A percentile compares a stretch with the other conserved stretches of the same genome.
Conservation (phyloP, 129 eudicot genomes). For the Helichrysum umbraculigerum region DNA sequence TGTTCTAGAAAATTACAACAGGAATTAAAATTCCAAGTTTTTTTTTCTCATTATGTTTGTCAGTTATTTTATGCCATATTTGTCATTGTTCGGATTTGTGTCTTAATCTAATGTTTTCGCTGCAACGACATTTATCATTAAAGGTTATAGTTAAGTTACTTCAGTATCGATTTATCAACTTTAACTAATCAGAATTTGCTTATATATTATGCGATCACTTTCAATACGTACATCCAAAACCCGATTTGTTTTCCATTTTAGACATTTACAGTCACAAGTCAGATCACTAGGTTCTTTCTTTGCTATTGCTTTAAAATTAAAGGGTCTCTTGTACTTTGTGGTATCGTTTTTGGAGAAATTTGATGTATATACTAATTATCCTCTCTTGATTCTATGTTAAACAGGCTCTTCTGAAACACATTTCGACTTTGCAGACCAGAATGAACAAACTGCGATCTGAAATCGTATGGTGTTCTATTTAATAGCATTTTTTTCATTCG, state of each 20-base stretch:
- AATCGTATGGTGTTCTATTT: conserved; percentile 53
- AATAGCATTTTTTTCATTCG: not conserved
- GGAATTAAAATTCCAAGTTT: not conserved
- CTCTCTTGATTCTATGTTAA: conserved; percentile 21
- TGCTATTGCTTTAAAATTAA: not conserved
- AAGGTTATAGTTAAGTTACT: too few species aligned
- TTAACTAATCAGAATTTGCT: not conserved
- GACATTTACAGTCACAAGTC: not conserved
- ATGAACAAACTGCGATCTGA: conserved; percentile 69
- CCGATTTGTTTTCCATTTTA: not conserved
- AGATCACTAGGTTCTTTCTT: not conserved
- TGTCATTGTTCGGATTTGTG: too few species aligned
- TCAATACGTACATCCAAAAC: not conserved
- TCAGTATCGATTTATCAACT: too few species aligned
- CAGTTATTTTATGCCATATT: not conserved
- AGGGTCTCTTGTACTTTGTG: not conserved
- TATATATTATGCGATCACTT: not conserved
- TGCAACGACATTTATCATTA: too few species aligned
- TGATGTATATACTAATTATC: conserved; percentile 4
- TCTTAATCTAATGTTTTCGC: too few species aligned
- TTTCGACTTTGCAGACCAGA: conserved; percentile 59
- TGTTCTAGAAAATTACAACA: conserved; percentile 1
- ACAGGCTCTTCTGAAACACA: conserved; percentile 83
- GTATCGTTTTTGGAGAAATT: not conserved
- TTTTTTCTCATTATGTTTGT: not conserved